These are phyloP conservation scores for Narthecium ossifragum DNA, from an alignment of 106 monocot genomes.

Conservation along the genomic window DNA sequence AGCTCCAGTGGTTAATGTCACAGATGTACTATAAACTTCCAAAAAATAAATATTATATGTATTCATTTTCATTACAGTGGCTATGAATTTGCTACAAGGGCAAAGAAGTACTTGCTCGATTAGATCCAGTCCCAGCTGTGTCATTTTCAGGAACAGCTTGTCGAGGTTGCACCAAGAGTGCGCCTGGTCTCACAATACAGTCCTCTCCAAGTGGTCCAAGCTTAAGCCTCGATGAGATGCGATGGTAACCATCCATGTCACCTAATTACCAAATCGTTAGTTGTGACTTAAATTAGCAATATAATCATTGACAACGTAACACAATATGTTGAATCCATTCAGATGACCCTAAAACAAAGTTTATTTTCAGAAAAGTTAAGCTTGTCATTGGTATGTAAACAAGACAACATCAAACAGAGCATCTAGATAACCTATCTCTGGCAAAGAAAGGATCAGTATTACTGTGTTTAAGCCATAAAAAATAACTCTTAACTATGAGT, in stretches of 20 bases:
- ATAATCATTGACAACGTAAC: too few species aligned
- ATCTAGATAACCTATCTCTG: background rate
- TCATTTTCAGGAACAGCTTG: constrained; percentile 35
- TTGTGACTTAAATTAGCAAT: too few species aligned
- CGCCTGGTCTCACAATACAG: constrained; percentile 8
- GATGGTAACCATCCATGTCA: constrained; percentile 57
- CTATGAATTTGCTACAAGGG: too few species aligned
- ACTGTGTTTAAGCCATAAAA: too few species aligned
- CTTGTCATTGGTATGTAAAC: background rate
- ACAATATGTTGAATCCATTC: too few species aligned
- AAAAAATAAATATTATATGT: too few species aligned
- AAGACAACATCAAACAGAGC: background rate
- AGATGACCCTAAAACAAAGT: too few species aligned
- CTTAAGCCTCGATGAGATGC: constrained; percentile 72
- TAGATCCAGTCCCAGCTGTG: constrained; percentile 25
- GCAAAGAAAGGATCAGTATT: background rate
- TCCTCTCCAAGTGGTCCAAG: constrained; percentile 73
- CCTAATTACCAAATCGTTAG: constrained; percentile 33
- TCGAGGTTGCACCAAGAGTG: constrained; percentile 18
- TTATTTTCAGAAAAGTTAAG: too few species aligned
- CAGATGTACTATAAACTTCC: too few species aligned
- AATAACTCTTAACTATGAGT: too few species aligned
- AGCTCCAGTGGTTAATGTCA: too few species aligned
- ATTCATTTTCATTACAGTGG: too few species aligned
- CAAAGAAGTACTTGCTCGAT: constrained; percentile 21